Evolutionary conservation across 1,284 basidiomycete species (phyloP).

Genomic region (Phylloporus sp.): DNA sequence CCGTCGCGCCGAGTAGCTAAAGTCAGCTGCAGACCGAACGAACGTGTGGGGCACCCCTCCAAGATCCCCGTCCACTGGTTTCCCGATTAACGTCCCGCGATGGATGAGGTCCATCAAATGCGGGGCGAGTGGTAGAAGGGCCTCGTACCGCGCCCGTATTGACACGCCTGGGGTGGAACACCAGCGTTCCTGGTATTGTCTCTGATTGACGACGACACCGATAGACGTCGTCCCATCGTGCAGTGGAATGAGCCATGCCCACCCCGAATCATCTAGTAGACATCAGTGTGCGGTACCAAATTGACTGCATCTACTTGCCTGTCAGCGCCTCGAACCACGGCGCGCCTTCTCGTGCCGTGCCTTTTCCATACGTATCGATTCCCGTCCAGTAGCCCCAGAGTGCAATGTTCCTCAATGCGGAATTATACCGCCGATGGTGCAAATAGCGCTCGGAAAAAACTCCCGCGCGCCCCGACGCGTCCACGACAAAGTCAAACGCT

Average conservation of each 20-base stretch:
- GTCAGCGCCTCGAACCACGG: constrained; percentile 78
- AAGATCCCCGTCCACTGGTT: constrained; percentile 25
- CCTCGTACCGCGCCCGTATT: constrained; percentile 40
- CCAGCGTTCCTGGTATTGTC: constrained; percentile 51
- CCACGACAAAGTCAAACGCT: constrained; percentile 70
- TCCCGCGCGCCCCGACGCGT: constrained; percentile 74
- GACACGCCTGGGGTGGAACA: constrained; percentile 51
- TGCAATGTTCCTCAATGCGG: constrained; percentile 74
- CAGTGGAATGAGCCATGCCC: constrained; percentile 82
- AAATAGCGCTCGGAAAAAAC: constrained; percentile 72
- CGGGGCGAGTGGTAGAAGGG: constrained; percentile 51
- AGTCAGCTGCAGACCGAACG: constrained; percentile 64
- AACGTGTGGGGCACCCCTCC: constrained; percentile 21
- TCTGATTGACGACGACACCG: constrained; percentile 76
- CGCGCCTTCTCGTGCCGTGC: constrained; percentile 60
- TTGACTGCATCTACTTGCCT: constrained; percentile 47
- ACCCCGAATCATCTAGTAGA: constrained; percentile 72
- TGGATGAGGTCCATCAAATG: constrained; percentile 61
- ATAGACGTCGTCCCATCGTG: constrained; percentile 73
- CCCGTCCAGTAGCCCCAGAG: constrained; percentile 80
- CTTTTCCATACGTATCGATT: constrained; percentile 61
- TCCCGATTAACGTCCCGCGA: constrained; percentile 51
- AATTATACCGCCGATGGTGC: constrained; percentile 73
- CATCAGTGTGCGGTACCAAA: background rate
- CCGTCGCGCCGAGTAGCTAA: constrained; percentile 70